A percentile compares a stretch with the other conserved stretches of the same genome.
phyloP scores from a whole-genome alignment of 495 filamentous ascomycete genomes.

The Durotheca rogersii region DNA sequence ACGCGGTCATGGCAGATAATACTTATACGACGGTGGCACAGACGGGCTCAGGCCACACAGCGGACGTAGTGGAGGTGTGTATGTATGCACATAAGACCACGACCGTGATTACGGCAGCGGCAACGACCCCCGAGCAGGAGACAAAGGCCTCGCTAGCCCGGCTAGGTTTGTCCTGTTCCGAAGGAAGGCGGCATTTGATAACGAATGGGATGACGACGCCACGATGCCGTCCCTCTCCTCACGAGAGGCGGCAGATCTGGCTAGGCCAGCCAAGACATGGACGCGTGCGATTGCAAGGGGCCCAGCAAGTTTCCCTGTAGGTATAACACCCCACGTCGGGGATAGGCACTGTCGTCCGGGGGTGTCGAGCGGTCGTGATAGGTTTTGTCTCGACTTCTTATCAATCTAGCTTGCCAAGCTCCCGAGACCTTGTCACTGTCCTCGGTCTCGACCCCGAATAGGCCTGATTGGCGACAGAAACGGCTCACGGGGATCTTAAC shows the following conservation, averaged over 20 bases:
- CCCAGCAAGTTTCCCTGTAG: not conserved
- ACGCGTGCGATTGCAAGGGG: not conserved
- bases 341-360: too few relatives aligned
- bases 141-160: not conserved
- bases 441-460: not conserved
- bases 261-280: not conserved
- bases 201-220: constrained; percentile 6
- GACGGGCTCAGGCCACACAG: constrained; percentile 2
- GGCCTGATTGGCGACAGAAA: not conserved
- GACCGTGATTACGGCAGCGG: too few relatives aligned
- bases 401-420: too few relatives aligned
- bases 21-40: constrained; percentile 4
- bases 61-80: too few relatives aligned
- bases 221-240: too few relatives aligned
- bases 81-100: too few relatives aligned
- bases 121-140: too few relatives aligned
- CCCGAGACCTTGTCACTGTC: not conserved
- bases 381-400: not conserved
- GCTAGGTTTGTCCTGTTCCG: not conserved
- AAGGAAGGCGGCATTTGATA: constrained; percentile 12
- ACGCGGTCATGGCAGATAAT: constrained; percentile 1
- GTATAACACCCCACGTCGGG: not conserved
- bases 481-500: not conserved
- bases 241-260: constrained; percentile 3
- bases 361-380: too few relatives aligned